Evolutionary conservation across 2,329 filamentous ascomycete species (phyloP).

Genomic region (Phialophora tarda): DNA sequence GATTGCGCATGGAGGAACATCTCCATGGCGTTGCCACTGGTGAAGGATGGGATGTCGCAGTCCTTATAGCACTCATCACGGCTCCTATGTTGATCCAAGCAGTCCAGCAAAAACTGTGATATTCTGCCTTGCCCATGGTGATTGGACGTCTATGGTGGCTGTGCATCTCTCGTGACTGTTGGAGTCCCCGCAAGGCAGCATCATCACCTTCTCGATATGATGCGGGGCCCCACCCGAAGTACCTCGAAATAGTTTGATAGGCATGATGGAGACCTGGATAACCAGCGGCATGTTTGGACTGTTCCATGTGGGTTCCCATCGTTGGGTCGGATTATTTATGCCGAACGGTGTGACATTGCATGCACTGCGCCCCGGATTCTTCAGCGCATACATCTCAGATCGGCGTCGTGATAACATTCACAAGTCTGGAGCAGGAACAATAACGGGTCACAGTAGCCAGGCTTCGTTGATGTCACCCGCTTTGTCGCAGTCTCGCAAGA

Average conservation of each 20-base stretch:
- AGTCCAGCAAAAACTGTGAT: background rate
- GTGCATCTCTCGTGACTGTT: slow-evolving; percentile 1
- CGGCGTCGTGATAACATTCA: background rate
- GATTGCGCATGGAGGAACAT: background rate
- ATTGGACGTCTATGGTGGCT: background rate
- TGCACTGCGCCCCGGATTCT: background rate
- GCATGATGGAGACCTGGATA: background rate
- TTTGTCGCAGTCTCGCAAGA: slow-evolving; percentile 59
- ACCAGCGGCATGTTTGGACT: background rate
- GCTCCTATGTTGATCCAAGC: background rate
- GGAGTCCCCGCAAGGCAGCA: background rate
- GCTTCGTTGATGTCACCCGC: slow-evolving; percentile 24
- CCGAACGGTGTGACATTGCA: background rate
- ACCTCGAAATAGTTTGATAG: background rate
- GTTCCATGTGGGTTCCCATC: background rate
- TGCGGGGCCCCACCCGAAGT: background rate
- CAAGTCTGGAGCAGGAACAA: background rate
- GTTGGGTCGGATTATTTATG: background rate
- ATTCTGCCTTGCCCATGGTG: background rate
- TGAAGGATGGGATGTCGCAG: background rate
- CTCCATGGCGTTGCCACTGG: background rate
- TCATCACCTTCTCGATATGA: background rate
- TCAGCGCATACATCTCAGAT: background rate
- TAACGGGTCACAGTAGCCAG: background rate
- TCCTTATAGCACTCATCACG: background rate